phyloP scores from a whole-genome alignment of 805 yeast species.

The Ogataea haglerorum region DNA sequence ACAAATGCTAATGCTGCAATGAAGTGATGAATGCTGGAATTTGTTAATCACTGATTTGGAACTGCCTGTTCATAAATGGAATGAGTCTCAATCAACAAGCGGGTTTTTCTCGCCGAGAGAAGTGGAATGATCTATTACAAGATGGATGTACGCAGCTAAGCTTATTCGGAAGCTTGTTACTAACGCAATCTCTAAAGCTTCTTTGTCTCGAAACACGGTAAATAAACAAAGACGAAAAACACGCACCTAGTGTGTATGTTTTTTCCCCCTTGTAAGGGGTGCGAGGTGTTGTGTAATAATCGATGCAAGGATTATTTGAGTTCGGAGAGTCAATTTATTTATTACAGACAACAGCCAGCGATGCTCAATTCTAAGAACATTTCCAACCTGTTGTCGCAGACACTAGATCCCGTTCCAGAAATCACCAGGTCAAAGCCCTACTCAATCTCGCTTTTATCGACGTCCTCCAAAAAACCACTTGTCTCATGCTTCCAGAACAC shows the following conservation, averaged over 20 bases:
- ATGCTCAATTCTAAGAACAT: constrained; percentile 32
- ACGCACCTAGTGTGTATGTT: constrained; percentile 9
- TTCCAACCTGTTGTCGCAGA: constrained; percentile 27
- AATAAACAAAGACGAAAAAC: constrained; percentile 12
- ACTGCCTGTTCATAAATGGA: constrained; percentile 4
- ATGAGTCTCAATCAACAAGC: background rate
- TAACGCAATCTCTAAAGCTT: background rate
- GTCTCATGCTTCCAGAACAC: constrained; percentile 26
- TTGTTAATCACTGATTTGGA: background rate
- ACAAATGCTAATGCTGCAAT: constrained; percentile 9
- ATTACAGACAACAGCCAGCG: background rate
- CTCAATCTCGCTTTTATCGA: constrained; percentile 31
- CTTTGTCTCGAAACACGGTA: constrained; percentile 9
- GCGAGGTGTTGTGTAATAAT: background rate
- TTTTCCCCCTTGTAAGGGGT: constrained; percentile 10
- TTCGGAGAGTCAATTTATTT: no score
- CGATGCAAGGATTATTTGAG: no score
- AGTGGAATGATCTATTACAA: background rate
- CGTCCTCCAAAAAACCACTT: constrained; percentile 27
- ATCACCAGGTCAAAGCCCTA: constrained; percentile 26
- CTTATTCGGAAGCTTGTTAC: background rate
- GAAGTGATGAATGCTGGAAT: background rate
- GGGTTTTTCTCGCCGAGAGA: background rate
- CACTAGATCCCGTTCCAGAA: constrained; percentile 25
- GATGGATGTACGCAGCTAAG: background rate